Evolutionary conservation across 1,284 basidiomycete species (phyloP).

Genomic region (Mycosarcoma maydis): DNA sequence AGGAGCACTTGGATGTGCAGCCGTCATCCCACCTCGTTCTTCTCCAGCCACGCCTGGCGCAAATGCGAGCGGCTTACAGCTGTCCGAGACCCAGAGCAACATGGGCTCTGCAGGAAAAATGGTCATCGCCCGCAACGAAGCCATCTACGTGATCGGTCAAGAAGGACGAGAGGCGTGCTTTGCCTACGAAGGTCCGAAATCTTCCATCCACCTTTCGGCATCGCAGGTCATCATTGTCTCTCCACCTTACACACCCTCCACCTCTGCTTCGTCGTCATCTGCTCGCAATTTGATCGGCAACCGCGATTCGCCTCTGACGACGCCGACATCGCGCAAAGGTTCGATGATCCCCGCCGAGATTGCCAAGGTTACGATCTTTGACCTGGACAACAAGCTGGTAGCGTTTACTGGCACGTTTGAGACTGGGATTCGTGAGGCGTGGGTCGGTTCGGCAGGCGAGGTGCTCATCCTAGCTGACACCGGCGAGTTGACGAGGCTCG

Average conservation of each 20-base stretch:
- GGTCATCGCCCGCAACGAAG: constrained; percentile 88
- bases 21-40: constrained; percentile 60
- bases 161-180: constrained; percentile 86
- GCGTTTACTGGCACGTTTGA: constrained; percentile 71
- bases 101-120: constrained; percentile 75
- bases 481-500: constrained; percentile 42
- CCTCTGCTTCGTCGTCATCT: constrained; percentile 80
- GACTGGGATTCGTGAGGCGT: constrained; percentile 47
- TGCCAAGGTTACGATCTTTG: constrained; percentile 87
- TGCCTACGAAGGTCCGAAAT: constrained; percentile 70
- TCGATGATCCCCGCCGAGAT: constrained; percentile 19
- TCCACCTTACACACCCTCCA: constrained; percentile 78
- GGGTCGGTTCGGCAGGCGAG: constrained; percentile 37
- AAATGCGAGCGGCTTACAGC: too few relatives aligned
- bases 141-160: constrained; percentile 84
- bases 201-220: constrained; percentile 46
- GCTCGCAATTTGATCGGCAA: constrained; percentile 75
- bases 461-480: constrained; percentile 54
- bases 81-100: neutral
- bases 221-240: constrained; percentile 77
- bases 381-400: constrained; percentile 90
- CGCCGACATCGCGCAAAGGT: constrained; percentile 15
- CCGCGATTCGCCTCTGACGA: constrained; percentile 33
- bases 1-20: constrained; percentile 82
- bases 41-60: too few relatives aligned